Conservation (phyloP, 2,329 filamentous ascomycete species). For the Bertia moriformis region DNA sequence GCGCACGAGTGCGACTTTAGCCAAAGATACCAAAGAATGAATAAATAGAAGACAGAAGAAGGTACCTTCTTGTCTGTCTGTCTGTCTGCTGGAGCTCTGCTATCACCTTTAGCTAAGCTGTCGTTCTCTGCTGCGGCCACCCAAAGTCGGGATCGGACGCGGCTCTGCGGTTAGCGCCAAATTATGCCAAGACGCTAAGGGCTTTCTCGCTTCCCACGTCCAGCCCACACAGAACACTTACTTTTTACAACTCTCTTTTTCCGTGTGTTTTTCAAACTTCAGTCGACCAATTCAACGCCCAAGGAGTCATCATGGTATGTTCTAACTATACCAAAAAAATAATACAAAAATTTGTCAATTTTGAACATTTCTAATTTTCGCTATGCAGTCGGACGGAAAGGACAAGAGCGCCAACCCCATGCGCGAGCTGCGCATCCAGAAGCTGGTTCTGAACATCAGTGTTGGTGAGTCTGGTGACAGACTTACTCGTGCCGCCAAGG, state of each 20-base stretch:
- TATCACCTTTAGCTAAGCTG: too few relatives aligned
- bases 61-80: constrained; percentile 3
- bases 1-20: constrained; percentile 29
- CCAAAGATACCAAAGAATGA: constrained; percentile 1
- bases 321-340: constrained; percentile 2
- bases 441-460: constrained; percentile 98
- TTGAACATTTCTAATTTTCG: constrained; percentile 8
- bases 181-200: constrained; percentile 17
- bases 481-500: constrained; percentile 98
- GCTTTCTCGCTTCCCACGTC: constrained; percentile 17
- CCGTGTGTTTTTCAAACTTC: constrained; percentile 12
- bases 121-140: neutral
- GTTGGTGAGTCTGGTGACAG: constrained; percentile 99
- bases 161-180: constrained; percentile 11
- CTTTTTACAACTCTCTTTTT: constrained; percentile 13
- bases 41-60: neutral
- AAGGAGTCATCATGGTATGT: constrained; percentile 31
- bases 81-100: too few relatives aligned
- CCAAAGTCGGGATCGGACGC: constrained; percentile 3
- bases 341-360: neutral
- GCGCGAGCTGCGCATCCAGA: constrained; percentile 98
- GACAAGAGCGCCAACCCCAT: constrained; percentile 91
- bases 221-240: constrained; percentile 19
- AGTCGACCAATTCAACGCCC: constrained; percentile 19
- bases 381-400: constrained; percentile 49